Conservation (phyloP, 2,329 filamentous ascomycete genomes). For the Xylariaceae sp. region DNA sequence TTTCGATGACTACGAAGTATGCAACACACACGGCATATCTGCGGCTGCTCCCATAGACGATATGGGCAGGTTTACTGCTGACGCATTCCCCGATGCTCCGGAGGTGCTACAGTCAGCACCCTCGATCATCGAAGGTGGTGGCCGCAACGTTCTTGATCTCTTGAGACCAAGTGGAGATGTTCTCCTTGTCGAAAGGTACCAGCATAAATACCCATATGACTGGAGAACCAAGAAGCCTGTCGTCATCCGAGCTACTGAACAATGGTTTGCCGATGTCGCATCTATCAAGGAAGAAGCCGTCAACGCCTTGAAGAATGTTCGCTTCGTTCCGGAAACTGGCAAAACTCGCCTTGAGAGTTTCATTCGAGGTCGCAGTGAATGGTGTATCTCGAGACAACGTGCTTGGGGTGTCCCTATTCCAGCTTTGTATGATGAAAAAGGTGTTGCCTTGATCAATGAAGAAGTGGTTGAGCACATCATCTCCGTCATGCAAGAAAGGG, state of each 20-base stretch:
- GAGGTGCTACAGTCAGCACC: conserved; percentile 60
- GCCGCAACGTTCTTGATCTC: conserved; percentile 62
- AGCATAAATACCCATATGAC: conserved; percentile 95
- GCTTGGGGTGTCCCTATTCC: conserved; percentile 97
- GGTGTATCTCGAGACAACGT: conserved; percentile 95
- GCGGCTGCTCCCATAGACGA: conserved; percentile 81
- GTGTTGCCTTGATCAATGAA: conserved; percentile 71
- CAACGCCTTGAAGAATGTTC: conserved; percentile 62
- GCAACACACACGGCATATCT: conserved; percentile 62
- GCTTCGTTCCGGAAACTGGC: conserved; percentile 73
- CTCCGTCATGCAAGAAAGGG: conserved; percentile 65
- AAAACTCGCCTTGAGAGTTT: conserved; percentile 76
- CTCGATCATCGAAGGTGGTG: conserved; percentile 65
- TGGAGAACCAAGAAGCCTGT: conserved; percentile 94
- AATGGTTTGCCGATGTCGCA: conserved; percentile 95
- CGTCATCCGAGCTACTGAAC: conserved; percentile 84
- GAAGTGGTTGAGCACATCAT: conserved; percentile 83
- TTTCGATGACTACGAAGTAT: conserved; percentile 90
- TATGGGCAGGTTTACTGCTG: conserved; percentile 71
- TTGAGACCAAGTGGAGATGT: conserved; percentile 54
- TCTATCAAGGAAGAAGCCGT: conserved; percentile 73
- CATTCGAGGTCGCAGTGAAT: conserved; percentile 80
- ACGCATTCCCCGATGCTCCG: conserved; percentile 69
- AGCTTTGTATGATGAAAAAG: conserved; percentile 69
- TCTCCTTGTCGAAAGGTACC: conserved; percentile 63